These are phyloP conservation scores for Suhomyces sp. DNA, from an alignment of 805 yeast species.

Conservation along the genomic window DNA sequence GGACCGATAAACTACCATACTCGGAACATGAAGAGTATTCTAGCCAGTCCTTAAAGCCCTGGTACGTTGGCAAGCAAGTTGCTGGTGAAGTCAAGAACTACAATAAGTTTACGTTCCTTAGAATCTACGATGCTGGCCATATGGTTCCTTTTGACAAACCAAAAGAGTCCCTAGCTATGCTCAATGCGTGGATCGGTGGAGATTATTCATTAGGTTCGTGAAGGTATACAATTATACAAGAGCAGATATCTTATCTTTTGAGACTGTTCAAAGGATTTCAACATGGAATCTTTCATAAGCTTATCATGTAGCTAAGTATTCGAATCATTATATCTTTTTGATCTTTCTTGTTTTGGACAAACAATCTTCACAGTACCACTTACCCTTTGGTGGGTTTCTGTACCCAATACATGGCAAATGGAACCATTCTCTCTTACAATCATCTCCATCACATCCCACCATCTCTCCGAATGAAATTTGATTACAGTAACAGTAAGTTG, in stretches of 20 bases:
- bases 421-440: conserved; percentile 93
- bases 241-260: too few species aligned
- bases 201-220: conserved; percentile 37
- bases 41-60: conserved; percentile 14
- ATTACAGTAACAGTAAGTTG: conserved; percentile 92
- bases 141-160: conserved; percentile 27
- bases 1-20: conserved; percentile 26
- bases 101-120: conserved; percentile 21
- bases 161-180: conserved; percentile 19
- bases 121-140: conserved; percentile 25
- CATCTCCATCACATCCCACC: conserved; percentile 98
- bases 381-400: conserved; percentile 73
- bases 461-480: conserved; percentile 97
- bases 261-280: too few species aligned
- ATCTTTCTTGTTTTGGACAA: conserved; percentile 32
- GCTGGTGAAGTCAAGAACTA: conserved; percentile 43
- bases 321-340: conserved; percentile 7
- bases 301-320: too few species aligned
- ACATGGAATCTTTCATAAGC: too few species aligned
- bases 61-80: conserved; percentile 16
- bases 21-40: conserved; percentile 15
- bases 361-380: conserved; percentile 48
- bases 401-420: conserved; percentile 92
- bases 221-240: too few species aligned
- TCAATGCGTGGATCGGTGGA: conserved; percentile 23